phyloP scores from a whole-genome alignment of 208 protist genomes.

The Trypanosoma boissoni region DNA sequence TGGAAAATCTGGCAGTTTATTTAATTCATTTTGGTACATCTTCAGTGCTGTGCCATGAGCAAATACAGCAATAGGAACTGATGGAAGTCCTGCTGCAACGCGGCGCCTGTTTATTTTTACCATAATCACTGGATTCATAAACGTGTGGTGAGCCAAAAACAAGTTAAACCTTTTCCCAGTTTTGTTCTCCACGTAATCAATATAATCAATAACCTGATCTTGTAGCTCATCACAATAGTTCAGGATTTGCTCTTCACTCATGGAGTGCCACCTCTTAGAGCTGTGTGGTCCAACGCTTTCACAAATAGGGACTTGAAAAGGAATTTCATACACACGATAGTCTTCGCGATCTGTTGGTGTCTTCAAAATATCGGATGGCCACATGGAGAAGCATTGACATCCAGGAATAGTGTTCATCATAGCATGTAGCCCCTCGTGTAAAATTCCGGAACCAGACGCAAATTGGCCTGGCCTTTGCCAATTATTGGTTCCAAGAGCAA shows the following conservation, averaged over 20 bases:
- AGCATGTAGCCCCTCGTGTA: conserved; percentile 74
- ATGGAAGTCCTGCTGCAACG: conserved; percentile 28
- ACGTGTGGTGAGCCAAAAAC: conserved; percentile 73
- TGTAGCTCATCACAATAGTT: conserved; percentile 47
- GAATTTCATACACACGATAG: conserved; percentile 73
- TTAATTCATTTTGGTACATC: conserved; percentile 81
- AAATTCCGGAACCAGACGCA: conserved; percentile 71
- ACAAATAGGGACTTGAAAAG: conserved; percentile 73
- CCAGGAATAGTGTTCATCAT: conserved; percentile 52
- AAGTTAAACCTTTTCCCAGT: conserved; percentile 46
- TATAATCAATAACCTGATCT: conserved; percentile 51
- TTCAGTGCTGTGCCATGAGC: conserved; percentile 75
- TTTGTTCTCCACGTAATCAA: conserved; percentile 72
- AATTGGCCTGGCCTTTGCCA: conserved; percentile 71
- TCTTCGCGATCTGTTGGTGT: conserved; percentile 54
- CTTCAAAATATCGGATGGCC: conserved; percentile 68
- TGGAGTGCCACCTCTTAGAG: conserved; percentile 75
- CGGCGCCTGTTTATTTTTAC: conserved; percentile 56
- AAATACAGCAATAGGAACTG: conserved; percentile 63
- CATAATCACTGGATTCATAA: conserved; percentile 81
- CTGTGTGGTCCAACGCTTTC: conserved; percentile 71
- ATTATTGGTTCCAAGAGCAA: conserved; percentile 76
- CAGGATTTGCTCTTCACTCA: conserved; percentile 57
- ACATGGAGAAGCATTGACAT: conserved; percentile 65
- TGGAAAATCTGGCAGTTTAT: conserved; percentile 57